Evolutionary conservation across 2,329 filamentous ascomycete species (phyloP), one percentile per base, ranked within the genome.

Genomic region (Myriosclerotinia duriaeana): DNA sequence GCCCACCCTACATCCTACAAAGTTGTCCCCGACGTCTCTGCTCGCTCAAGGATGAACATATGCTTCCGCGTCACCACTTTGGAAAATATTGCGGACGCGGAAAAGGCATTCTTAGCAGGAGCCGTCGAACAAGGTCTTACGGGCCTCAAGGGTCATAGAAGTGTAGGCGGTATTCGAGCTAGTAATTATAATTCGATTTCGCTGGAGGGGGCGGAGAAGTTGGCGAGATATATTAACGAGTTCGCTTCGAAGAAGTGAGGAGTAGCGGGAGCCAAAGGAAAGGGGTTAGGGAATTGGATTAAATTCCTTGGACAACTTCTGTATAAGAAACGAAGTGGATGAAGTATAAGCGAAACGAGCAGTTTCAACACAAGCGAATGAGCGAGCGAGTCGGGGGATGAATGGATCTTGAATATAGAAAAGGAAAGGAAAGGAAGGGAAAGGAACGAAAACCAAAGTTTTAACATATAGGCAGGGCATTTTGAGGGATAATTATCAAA

Each of bases 41-140:
- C 85, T 3, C 89, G 93, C 66, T 96, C 91, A 73, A 83, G 92
- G 65, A 97, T 98, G 90, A 98, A 98, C 79, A 91, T 98, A 67
- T 97, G 93, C 83, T 97, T 97, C 83, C 83, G 93, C 20, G 84
- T 96, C 72, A 70, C 66, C 14, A 82, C 81, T 17, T 52, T 11
- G 1, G 26, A 53, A 53, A 30, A 52, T 15, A 38, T 42, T 14
- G 87, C 88, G 62, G 87, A 85, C 15, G 84, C 88, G 30, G 93
- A 98, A 78, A 91, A 92, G 78, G 83, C 83, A 0, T 98, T 98
- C 79, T 78, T 98, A 55, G 84, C 88, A 68, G 61, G 53, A 0
- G 65, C 65, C 1, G 87, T 90, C 89, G 68, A 84, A 85, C 68
- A 82, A 81, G 64, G 87, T 90, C 0, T 80, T 97, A 34, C 86